These are phyloP conservation scores for Cyclotella choctawhatcheeana DNA, from an alignment of 108 stramenopile genomes.

Conservation along the genomic window DNA sequence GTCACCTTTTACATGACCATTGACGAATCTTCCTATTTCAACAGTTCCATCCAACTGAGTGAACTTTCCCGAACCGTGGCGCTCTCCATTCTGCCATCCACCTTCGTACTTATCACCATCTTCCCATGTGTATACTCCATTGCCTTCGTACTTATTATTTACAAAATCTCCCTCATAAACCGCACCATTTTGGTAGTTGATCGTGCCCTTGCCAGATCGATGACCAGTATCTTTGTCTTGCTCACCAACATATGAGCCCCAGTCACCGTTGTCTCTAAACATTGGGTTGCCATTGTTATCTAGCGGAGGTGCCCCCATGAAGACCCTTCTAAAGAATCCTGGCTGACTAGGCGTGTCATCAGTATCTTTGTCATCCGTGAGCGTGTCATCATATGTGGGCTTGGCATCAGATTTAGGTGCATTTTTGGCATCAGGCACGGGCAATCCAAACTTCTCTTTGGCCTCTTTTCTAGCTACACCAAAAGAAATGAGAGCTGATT, in stretches of 20 bases:
- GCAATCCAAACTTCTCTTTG: constrained; percentile 17
- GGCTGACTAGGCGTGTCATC: too few relatives aligned
- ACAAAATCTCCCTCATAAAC: constrained; percentile 29
- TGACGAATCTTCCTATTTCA: constrained; percentile 40
- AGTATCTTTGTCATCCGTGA: too few relatives aligned
- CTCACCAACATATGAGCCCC: constrained; percentile 33
- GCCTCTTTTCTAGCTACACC: constrained; percentile 23
- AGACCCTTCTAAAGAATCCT: neutral
- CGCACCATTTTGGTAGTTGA: constrained; percentile 28
- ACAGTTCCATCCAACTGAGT: constrained; percentile 11
- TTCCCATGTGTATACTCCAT: constrained; percentile 16
- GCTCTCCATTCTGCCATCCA: constrained; percentile 33
- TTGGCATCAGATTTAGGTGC: neutral
- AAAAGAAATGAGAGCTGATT: neutral
- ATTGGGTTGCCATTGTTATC: constrained; percentile 5
- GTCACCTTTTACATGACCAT: constrained; percentile 43
- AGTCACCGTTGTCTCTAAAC: constrained; percentile 38
- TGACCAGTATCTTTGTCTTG: constrained; percentile 25
- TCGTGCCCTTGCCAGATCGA: constrained; percentile 40
- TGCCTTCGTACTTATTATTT: constrained; percentile 25
- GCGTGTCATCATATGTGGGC: too few relatives aligned
- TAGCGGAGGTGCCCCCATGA: neutral
- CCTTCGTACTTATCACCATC: constrained; percentile 34
- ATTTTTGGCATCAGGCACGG: constrained; percentile 3
- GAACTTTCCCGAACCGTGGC: constrained; percentile 23